Evolutionary conservation across 352 stramenopile species (phyloP).

Genomic region (Blastocystis hominis): DNA sequence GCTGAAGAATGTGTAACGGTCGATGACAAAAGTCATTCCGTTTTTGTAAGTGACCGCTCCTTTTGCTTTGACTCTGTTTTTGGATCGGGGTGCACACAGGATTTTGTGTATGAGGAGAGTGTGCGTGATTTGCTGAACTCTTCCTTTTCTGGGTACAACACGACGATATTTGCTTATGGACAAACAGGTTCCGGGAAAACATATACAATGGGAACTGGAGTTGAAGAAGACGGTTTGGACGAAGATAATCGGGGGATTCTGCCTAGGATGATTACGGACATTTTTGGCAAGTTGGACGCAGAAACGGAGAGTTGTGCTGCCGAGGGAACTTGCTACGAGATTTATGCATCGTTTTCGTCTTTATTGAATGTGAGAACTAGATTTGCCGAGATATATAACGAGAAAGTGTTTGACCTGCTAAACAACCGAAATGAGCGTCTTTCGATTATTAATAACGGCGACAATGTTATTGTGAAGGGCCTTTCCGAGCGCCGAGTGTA

Average conservation of each 20-base stretch:
- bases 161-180: constrained; percentile 62
- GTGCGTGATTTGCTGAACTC: constrained; percentile 55
- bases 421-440: constrained; percentile 66
- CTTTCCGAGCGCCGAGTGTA: constrained; percentile 56
- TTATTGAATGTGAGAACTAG: not conserved
- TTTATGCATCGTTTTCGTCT: not conserved
- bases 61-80: constrained; percentile 60
- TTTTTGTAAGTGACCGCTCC: constrained; percentile 6
- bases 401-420: constrained; percentile 84
- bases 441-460: constrained; percentile 56
- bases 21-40: not conserved
- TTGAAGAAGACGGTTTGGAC: not conserved
- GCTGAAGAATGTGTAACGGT: not conserved
- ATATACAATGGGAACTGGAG: constrained; percentile 60
- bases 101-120: constrained; percentile 56
- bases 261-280: constrained; percentile 41
- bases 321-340: constrained; percentile 1
- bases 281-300: constrained; percentile 14
- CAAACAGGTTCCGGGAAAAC: constrained; percentile 63
- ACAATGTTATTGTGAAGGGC: constrained; percentile 73
- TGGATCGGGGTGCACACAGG: constrained; percentile 55
- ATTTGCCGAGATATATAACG: constrained; percentile 86
- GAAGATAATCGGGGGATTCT: constrained; percentile 27
- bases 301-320: not conserved
- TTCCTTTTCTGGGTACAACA: constrained; percentile 59